Evolutionary conservation across 202 grass and related monocot species (phyloP), one percentile per base, ranked within the genome.

Genomic region (Elaeis oleifera): DNA sequence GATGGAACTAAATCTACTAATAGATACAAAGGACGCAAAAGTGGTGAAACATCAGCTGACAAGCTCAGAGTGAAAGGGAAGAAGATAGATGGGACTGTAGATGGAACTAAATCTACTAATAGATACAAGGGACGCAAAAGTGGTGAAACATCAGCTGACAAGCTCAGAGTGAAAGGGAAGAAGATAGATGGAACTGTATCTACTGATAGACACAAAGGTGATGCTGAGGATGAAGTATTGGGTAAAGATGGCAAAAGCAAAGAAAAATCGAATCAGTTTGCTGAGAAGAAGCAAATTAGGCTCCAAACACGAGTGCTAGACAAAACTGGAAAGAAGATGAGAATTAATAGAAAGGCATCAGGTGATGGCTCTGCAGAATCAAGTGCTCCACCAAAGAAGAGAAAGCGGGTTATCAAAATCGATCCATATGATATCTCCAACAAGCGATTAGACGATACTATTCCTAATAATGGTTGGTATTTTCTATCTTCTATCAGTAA

Each of bases 401-500:
- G 74, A 77, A 91, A 89, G 50, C 71, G 87, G 16, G 68, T 66
- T 9, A 96, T 96, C 65, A 96, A 85, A 58, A 73, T 96, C 27
- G 84, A 91, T 81, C 87, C 67, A 21, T 83, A 85, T 63, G 92
- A 96, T 57, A 76, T 60, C 63, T 96, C 92, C 4, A 96, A 91
- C 79, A 96, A 96, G 80, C 26, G 92, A 57, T 74, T 96, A n/a
- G 87, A 96, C 71, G 84, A 91, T 16, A 83, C 67, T 80, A 60
- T 73, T 79, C 54, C 68, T 64, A 53, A 71, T 18, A 72, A 71
- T 57, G 87, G 92, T 90, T 26, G 0, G 25, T 50, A 23, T 44
- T 3, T 44, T 36, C 51, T 22, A 19, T 17, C 39, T 75, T 74
- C 57, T 49, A 24, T 54, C n/a, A 20, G 67, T 23, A 60, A 56